phyloP scores from a whole-genome alignment of 257 asterid genomes.

The Solanum chiquidenum region DNA sequence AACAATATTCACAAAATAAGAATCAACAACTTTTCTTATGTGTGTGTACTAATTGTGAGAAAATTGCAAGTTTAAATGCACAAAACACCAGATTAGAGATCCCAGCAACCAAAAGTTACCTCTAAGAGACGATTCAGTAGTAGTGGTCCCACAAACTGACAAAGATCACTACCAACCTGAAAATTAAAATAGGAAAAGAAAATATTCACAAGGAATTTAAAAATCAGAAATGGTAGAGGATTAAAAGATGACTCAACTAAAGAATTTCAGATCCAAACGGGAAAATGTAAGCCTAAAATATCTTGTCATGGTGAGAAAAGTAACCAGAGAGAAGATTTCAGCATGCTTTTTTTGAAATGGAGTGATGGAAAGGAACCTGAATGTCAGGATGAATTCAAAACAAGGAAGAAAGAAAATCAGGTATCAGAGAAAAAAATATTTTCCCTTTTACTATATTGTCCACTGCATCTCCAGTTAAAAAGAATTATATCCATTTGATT shows the following conservation, averaged over 20 bases:
- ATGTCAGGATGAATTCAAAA: neutral
- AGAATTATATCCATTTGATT: neutral
- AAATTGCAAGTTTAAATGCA: neutral
- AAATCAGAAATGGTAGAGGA: neutral
- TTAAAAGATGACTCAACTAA: neutral
- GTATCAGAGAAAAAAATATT: neutral
- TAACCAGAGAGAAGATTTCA: neutral
- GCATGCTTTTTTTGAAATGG: neutral
- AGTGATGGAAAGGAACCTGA: neutral
- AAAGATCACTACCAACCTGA: slow-evolving; percentile 77
- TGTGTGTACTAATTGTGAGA: neutral
- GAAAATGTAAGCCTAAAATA: neutral
- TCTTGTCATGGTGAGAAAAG: neutral
- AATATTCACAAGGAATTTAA: neutral
- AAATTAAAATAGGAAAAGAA: slow-evolving; percentile 1
- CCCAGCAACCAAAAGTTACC: slow-evolving; percentile 24
- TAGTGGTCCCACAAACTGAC: slow-evolving; percentile 84
- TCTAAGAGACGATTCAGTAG: slow-evolving; percentile 59
- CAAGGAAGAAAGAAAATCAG: neutral
- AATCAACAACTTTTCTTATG: neutral
- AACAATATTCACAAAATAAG: neutral
- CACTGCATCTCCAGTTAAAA: neutral
- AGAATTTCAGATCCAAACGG: neutral
- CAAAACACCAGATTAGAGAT: neutral
- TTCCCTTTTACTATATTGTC: neutral